These are phyloP conservation scores for Ophiostoma piceae DNA, from an alignment of 2,329 filamentous ascomycete species.

Conservation along the genomic window DNA sequence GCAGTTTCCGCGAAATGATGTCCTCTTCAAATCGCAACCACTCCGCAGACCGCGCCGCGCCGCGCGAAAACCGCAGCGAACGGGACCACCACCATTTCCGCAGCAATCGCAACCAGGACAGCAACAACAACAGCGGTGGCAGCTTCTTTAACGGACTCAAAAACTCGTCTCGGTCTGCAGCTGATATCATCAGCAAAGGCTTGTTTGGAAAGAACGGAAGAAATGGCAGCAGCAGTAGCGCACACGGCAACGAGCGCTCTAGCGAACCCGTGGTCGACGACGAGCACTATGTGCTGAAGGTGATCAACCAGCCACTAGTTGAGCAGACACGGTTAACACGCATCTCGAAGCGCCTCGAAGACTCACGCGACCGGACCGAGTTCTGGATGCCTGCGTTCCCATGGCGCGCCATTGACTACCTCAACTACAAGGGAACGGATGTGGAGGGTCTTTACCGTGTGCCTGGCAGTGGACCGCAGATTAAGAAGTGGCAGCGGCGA, in stretches of 20 bases:
- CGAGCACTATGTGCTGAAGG: conserved; percentile 76
- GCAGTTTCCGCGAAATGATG: conserved; percentile 64
- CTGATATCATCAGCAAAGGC: conserved; percentile 75
- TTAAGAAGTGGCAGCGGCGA: conserved; percentile 87
- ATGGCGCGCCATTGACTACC: conserved; percentile 91
- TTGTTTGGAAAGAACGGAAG: conserved; percentile 74
- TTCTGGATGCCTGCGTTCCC: conserved; percentile 98
- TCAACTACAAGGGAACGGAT: conserved; percentile 91
- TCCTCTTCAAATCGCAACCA: conserved; percentile 60
- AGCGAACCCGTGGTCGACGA: conserved; percentile 64
- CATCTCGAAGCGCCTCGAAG: conserved; percentile 82
- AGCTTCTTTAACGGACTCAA: conserved; percentile 69
- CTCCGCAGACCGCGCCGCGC: conserved; percentile 61
- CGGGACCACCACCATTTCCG: conserved; percentile 2
- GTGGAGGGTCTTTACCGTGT: conserved; percentile 91
- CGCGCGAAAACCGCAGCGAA: conserved; percentile 36
- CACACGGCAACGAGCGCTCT: conserved; percentile 36
- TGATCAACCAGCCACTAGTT: conserved; percentile 79
- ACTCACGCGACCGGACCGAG: conserved; percentile 90
- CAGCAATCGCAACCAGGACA: conserved; percentile 13
- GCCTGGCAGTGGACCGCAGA: conserved; percentile 81
- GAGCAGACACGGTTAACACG: conserved; percentile 87
- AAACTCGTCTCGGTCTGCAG: conserved; percentile 66
- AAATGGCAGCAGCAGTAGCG: conserved; percentile 56
- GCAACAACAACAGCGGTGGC: conserved; percentile 52